These are phyloP conservation scores for Pleurotus ostreatus DNA, from an alignment of 768 basidiomycete genomes.

Conservation along the genomic window DNA sequence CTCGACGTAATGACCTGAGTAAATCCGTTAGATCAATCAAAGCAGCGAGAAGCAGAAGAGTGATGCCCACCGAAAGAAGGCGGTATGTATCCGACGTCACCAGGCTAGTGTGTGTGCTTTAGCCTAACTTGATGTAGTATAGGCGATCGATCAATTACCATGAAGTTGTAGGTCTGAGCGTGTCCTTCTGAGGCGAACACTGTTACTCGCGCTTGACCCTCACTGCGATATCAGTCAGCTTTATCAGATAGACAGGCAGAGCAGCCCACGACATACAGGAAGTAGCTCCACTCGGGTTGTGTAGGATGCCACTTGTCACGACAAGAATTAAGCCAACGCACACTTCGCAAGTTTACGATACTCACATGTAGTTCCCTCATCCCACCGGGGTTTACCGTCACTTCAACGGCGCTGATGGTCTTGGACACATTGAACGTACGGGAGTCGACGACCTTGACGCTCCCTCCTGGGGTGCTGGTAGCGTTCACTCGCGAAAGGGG, in stretches of 20 bases:
- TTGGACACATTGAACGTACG: slow-evolving; percentile 47
- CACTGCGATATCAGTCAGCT: slow-evolving; percentile 26
- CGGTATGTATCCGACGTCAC: slow-evolving; percentile 37
- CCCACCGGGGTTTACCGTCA: slow-evolving; percentile 55
- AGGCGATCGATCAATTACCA: slow-evolving; percentile 23
- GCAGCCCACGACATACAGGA: slow-evolving; percentile 35
- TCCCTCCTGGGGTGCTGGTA: slow-evolving; percentile 46
- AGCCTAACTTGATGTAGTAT: no score
- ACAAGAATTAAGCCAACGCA: no score
- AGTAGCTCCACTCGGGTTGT: slow-evolving; percentile 61
- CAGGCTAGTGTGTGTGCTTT: slow-evolving; percentile 20
- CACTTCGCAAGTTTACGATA: neutral
- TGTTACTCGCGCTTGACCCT: slow-evolving; percentile 51
- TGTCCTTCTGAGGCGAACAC: slow-evolving; percentile 51
- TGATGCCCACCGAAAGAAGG: slow-evolving; percentile 26
- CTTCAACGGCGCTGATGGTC: slow-evolving; percentile 54
- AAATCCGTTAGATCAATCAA: neutral
- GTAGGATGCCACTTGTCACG: slow-evolving; percentile 62
- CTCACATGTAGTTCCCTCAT: slow-evolving; percentile 59
- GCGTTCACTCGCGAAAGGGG: slow-evolving; percentile 43
- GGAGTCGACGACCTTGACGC: slow-evolving; percentile 58
- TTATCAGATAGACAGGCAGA: neutral
- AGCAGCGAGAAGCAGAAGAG: neutral
- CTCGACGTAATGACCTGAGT: slow-evolving; percentile 50
- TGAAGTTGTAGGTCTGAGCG: slow-evolving; percentile 57